Percentiles rank a stretch among this genome's conserved stretches.
phyloP scores from a whole-genome alignment of 2,329 filamentous ascomycete species.

The Fusarium sp. region DNA sequence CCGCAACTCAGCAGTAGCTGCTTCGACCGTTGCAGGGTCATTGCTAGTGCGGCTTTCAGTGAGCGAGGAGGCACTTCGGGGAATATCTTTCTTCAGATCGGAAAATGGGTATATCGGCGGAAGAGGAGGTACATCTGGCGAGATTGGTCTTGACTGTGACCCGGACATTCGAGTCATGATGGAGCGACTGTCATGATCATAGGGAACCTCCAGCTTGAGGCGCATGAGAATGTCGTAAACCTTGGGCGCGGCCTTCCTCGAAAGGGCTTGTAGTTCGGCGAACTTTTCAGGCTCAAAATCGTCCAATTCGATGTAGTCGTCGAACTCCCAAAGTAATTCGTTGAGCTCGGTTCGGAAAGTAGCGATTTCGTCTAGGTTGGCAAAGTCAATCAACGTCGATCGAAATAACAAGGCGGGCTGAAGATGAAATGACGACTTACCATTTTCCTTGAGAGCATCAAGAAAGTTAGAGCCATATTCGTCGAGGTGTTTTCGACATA shows the following conservation, averaged over 20 bases:
- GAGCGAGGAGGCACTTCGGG: constrained; percentile 15
- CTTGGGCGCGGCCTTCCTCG: constrained; percentile 58
- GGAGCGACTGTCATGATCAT: constrained; percentile 40
- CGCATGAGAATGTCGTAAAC: constrained; percentile 62
- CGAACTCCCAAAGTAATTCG: constrained; percentile 65
- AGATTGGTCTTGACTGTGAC: constrained; percentile 42
- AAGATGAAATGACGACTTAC: constrained; percentile 47
- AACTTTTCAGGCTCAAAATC: constrained; percentile 62
- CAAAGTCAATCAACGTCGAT: constrained; percentile 25
- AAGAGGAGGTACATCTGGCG: constrained; percentile 37
- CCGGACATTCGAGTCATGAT: constrained; percentile 42
- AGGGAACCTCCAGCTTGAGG: constrained; percentile 59
- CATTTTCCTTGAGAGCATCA: constrained; percentile 62
- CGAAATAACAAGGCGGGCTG: neutral
- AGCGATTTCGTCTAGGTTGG: constrained; percentile 55
- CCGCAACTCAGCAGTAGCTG: constrained; percentile 44
- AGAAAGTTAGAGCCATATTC: constrained; percentile 61
- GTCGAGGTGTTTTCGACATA: constrained; percentile 58
- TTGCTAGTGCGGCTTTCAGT: constrained; percentile 18
- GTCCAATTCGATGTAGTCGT: constrained; percentile 61
- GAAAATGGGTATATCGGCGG: constrained; percentile 36
- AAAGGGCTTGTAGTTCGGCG: constrained; percentile 56
- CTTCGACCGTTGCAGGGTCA: constrained; percentile 40
- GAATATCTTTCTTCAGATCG: constrained; percentile 16
- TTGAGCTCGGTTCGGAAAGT: constrained; percentile 57